These are phyloP conservation scores for Penicillium sp. DNA, from an alignment of 2,329 filamentous ascomycete genomes.

Conservation along the genomic window DNA sequence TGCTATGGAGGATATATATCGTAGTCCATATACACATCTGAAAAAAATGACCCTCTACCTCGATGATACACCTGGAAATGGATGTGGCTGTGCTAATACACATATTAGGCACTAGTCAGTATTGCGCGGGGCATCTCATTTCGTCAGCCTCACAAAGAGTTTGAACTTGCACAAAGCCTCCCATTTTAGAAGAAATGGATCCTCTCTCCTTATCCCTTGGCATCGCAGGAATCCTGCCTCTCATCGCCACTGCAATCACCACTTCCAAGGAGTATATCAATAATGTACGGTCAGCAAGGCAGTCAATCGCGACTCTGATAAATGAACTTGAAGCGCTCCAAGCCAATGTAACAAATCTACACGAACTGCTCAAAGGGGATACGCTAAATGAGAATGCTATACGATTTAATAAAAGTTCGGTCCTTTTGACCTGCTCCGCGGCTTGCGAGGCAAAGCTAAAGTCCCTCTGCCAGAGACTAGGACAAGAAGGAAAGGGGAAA, in stretches of 20 bases:
- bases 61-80: neutral
- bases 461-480: neutral
- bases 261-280: slow-evolving; percentile 11
- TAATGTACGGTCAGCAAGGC: slow-evolving; percentile 3
- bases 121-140: neutral
- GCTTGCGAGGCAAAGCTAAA: neutral
- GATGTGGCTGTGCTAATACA: neutral
- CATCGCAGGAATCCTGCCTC: slow-evolving; percentile 6
- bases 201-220: slow-evolving; percentile 5
- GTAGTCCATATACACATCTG: neutral
- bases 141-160: neutral
- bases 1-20: neutral
- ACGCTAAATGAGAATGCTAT: neutral
- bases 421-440: neutral
- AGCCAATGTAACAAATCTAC: neutral
- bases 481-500: neutral
- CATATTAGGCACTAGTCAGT: neutral
- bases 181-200: neutral
- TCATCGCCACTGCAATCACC: slow-evolving; percentile 11
- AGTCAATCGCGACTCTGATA: neutral
- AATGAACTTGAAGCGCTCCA: neutral
- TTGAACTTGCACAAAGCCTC: neutral
- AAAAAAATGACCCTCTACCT: neutral
- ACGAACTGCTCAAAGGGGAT: neutral
- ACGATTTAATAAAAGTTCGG: neutral